These are phyloP conservation scores for Phlyctochytrium arcticum DNA, from an alignment of 192 early-diverging fungal genomes.

Conservation along the genomic window DNA sequence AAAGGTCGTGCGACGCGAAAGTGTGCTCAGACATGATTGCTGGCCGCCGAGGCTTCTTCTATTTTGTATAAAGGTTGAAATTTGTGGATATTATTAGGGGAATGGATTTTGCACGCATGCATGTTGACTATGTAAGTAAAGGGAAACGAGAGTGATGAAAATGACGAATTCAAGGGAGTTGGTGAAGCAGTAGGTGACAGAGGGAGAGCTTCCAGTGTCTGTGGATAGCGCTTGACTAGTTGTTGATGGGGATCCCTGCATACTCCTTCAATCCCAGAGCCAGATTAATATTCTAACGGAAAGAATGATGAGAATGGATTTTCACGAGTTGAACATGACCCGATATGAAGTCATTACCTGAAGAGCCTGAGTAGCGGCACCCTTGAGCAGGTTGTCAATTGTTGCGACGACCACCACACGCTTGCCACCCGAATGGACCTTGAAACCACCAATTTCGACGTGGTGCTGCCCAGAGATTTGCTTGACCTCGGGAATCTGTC, in stretches of 20 bases:
- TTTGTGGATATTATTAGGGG: too few species aligned
- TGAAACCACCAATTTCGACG: slow-evolving; percentile 90
- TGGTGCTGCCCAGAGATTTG: slow-evolving; percentile 88
- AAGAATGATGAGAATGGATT: background rate
- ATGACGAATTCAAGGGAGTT: too few species aligned
- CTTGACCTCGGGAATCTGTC: slow-evolving; percentile 75
- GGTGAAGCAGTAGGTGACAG: too few species aligned
- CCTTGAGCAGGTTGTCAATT: slow-evolving; percentile 97
- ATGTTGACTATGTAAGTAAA: too few species aligned
- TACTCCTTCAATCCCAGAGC: slow-evolving; percentile 86
- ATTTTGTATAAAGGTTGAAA: too few species aligned
- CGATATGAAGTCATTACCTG: slow-evolving; percentile 48
- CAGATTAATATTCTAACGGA: slow-evolving; percentile 83
- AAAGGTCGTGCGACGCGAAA: too few species aligned
- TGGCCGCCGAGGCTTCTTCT: too few species aligned
- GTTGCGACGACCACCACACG: slow-evolving; percentile 87
- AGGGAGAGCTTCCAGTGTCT: too few species aligned
- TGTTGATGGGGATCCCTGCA: slow-evolving; percentile 74
- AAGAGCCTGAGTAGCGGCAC: slow-evolving; percentile 97
- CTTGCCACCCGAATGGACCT: slow-evolving; percentile 63
- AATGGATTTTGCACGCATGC: too few species aligned
- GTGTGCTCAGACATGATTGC: too few species aligned
- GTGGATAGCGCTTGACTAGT: too few species aligned
- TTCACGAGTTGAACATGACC: background rate
- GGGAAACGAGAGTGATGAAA: too few species aligned